Base-by-base conservation (phyloP, 2,329 filamentous ascomycete genomes). In the Penicillium sp. region DNA sequence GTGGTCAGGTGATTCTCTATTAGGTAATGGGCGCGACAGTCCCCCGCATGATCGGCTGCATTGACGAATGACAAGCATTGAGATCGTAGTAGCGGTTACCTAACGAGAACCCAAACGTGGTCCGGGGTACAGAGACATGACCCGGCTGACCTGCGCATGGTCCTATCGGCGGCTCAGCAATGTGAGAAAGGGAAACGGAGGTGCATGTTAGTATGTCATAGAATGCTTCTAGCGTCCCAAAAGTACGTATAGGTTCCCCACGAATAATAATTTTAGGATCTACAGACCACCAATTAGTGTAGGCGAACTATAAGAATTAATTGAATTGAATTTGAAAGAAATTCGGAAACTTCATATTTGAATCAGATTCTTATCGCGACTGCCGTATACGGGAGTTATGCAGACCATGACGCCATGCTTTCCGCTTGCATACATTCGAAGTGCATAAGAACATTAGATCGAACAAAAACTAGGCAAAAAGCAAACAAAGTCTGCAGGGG, bases 11-110 rank as follows among this genome's bases (percentile, higher is more conserved):
- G 64, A 67, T 62, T 56, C 8, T 29, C 19, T 16, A 55, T 67
- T 67, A 64, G 59, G 63, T 67, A 67, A 67, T 62, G 50, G 47
- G 42, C 46, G 53, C 50, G 35, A 43, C 8, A 44, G 23, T 46
- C 61, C 63, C 64, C 64, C 64, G 62, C 64, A 67, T 62, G 61
- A 62, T 63, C 62, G 55, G 42, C 58, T 49, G n/a, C n/a, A 44
- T 46, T 21, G 43, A 50, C 60, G 43, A 66, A 60, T 66, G 8
- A 58, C 2, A 45, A 19, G 8, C 11, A 29, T 42, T 50, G 48
- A n/a, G 33, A 47, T 47, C 10, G 33, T 25, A 39, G 44, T 53
- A 53, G 37, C 23, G 27, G 42, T 67, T 66, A 67, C 58, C 59
- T 66, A 64, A 67, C 25, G 44, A 55, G 37, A 67, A 64, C 57